Evolutionary conservation across 163 green algal genomes (phyloP).

Genomic region (Coccomyxa subellipsoidea): DNA sequence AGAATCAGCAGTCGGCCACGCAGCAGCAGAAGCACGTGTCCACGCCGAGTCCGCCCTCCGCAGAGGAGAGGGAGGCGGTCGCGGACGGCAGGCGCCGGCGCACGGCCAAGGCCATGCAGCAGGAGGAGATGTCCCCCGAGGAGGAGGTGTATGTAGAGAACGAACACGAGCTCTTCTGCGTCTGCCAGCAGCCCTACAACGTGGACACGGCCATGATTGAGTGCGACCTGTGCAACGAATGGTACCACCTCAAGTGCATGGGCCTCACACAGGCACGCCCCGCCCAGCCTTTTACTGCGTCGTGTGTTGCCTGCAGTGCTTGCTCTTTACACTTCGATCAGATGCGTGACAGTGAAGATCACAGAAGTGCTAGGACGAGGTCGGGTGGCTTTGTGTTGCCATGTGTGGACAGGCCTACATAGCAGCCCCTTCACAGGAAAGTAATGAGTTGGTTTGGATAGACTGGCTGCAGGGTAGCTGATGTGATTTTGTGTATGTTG

Average conservation of each 20-base stretch:
- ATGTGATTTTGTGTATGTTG: neutral
- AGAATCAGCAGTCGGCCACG: neutral
- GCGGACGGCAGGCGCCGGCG: neutral
- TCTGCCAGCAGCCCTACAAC: constrained; percentile 51
- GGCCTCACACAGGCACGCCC: constrained; percentile 31
- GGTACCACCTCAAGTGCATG: constrained; percentile 54
- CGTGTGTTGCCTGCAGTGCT: too few species aligned
- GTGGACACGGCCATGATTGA: constrained; percentile 41
- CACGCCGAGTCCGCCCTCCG: neutral
- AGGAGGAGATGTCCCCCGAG: neutral
- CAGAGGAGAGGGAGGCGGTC: neutral
- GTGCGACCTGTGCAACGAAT: constrained; percentile 53
- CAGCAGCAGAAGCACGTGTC: neutral
- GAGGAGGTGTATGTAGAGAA: constrained; percentile 16
- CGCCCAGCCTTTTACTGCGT: neutral
- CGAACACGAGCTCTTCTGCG: constrained; percentile 42
- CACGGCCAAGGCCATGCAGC: neutral
- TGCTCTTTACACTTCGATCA: too few species aligned
- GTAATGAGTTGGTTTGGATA: neutral
- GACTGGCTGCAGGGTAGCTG: neutral
- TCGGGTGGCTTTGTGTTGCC: too few species aligned
- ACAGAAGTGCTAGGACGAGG: too few species aligned
- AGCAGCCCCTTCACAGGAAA: too few species aligned
- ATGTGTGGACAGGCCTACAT: too few species aligned
- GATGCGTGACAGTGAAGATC: too few species aligned